Conservation (phyloP, 2,329 filamentous ascomycete genomes). For the Fusarium armeniacum region DNA sequence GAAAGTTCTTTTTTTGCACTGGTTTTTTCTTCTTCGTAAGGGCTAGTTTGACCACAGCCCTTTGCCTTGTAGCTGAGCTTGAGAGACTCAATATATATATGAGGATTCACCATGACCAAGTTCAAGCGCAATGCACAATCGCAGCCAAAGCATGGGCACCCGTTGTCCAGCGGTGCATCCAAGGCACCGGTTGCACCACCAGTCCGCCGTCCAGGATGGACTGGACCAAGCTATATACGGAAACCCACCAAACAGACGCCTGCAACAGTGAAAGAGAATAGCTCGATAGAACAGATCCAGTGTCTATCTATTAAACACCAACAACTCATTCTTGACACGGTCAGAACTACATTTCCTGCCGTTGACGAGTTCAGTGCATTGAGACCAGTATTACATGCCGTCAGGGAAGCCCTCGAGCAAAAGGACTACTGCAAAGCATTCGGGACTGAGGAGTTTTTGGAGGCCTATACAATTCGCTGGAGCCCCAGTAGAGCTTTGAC, state of each 20-base stretch:
- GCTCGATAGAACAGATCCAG: background rate
- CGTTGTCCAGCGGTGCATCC: slow-evolving; percentile 10
- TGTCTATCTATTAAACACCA: slow-evolving; percentile 7
- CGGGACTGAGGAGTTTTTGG: slow-evolving; percentile 6
- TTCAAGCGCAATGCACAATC: slow-evolving; percentile 25
- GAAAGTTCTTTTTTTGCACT: background rate
- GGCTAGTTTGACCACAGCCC: background rate
- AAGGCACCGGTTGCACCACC: slow-evolving; percentile 20
- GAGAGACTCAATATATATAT: background rate
- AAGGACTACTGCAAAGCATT: slow-evolving; percentile 19
- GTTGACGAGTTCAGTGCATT: slow-evolving; percentile 5
- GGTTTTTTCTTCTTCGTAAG: background rate
- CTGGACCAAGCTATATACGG: slow-evolving; percentile 18
- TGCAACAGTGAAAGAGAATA: background rate
- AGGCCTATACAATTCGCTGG: slow-evolving; percentile 22
- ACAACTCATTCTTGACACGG: slow-evolving; percentile 23
- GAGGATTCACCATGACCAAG: background rate
- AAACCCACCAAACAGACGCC: slow-evolving; percentile 13
- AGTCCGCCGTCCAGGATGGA: slow-evolving; percentile 21
- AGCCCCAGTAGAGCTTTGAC: slow-evolving; percentile 11
- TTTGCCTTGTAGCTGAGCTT: background rate
- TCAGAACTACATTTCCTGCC: slow-evolving; percentile 19
- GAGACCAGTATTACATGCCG: slow-evolving; percentile 6
- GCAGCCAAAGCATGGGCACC: slow-evolving; percentile 24
- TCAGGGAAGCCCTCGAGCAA: slow-evolving; percentile 22